Evolutionary conservation across 1,139 yeast genomes (phyloP), one percentile per base, ranked within the genome.

Genomic region (Pichia sp.): DNA sequence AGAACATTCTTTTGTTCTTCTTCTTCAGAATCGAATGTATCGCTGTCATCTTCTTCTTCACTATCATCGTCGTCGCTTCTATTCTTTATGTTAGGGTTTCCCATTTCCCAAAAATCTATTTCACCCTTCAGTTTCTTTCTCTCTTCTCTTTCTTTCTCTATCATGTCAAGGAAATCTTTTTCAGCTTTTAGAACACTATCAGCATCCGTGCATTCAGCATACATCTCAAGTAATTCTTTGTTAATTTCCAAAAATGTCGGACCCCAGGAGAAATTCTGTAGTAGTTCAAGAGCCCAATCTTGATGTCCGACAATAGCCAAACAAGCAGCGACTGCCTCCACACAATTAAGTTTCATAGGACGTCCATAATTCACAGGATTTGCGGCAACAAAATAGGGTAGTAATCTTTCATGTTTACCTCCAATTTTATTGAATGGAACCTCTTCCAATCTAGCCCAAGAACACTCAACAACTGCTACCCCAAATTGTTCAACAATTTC

Each of bases 361-460:
- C 85, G 74, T 3, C 99, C 99, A 55, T 93, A 93, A 60, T 91
- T 91, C 10, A 93, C 97, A 17, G 96, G 94, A 58, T 91, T 91
- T 0, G 97, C 96, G 3, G 98, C 98, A 4, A 91, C 93, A 44
- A 91, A 66, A 55, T 89, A 91, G 0, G 98, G 98, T 46, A 91
- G 65, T 19, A 91, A 66, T 39, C 98, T 68, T 56, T 91, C 96
- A 55, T 86, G 72, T 48, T 76, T 79, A 4, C 98, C 98, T 4
- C 98, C 97, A 46, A 91, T 89, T 56, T 84, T 85, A 48, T 71
- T 67, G 61, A 91, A 91, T 2, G 98, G 98, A n/a, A 91, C 79
- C 59, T 91, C 98, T 43, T 88, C 95, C 19, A 93, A 61, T 47
- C 97, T 68, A 0, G 98, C 98, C 99, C 99, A 91, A 2, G 96